These are phyloP conservation scores for Cyclostephanos tholiformis DNA, from an alignment of 108 stramenopile genomes.

Conservation along the genomic window DNA sequence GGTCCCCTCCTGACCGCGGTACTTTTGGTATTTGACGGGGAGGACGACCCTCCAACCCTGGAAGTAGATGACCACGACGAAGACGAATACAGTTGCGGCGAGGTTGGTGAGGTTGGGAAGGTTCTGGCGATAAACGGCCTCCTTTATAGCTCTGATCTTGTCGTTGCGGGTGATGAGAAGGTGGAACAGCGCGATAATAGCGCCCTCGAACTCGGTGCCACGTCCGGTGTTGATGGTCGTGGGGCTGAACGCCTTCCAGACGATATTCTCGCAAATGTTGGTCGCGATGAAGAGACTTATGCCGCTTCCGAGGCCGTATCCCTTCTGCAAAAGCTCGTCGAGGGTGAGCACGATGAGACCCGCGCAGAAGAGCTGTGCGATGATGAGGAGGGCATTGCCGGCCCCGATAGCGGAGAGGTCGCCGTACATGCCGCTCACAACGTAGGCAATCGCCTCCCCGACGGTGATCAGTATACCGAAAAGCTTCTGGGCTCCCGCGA, in stretches of 20 bases:
- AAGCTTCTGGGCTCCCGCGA: conserved; percentile 98
- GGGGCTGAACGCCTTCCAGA: conserved; percentile 99
- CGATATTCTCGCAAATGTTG: conserved; percentile 98
- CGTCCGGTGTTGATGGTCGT: conserved; percentile 99
- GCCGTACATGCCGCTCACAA: conserved; percentile 98
- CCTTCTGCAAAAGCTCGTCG: conserved; percentile 99
- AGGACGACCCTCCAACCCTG: conserved; percentile 99
- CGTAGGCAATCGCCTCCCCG: conserved; percentile 99
- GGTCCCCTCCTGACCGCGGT: conserved; percentile 94
- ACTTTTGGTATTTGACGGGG: conserved; percentile 97
- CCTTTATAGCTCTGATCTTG: conserved; percentile 94
- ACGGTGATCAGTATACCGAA: conserved; percentile 99
- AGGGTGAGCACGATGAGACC: conserved; percentile 98
- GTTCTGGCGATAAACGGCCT: conserved; percentile 97
- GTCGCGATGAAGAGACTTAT: conserved; percentile 99
- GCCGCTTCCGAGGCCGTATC: conserved; percentile 97
- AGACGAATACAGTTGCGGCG: conserved; percentile 94
- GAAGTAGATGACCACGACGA: conserved; percentile 99
- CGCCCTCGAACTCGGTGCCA: conserved; percentile 99
- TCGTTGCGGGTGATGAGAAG: conserved; percentile 92
- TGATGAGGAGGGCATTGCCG: conserved; percentile 97
- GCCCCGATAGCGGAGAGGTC: conserved; percentile 94
- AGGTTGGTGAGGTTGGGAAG: conserved; percentile 98
- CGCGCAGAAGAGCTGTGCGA: conserved; percentile 97
- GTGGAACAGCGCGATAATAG: conserved; percentile 98